Evolutionary conservation across 1,139 yeast species (phyloP), one percentile per base, ranked within the genome.

Genomic region (Nakaseomyces bracarensis): DNA sequence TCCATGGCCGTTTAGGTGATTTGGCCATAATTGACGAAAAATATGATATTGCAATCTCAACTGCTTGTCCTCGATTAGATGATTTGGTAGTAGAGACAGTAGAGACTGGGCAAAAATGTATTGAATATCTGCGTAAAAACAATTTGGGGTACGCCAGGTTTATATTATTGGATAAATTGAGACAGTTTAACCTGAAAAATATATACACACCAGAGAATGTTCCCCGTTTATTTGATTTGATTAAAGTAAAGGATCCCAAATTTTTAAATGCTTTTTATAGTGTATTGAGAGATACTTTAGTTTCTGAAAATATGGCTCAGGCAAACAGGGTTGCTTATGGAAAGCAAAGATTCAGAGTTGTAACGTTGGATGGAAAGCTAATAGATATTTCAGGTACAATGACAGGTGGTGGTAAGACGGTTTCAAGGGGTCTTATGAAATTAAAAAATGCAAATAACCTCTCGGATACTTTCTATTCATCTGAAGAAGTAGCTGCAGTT

Each of bases 331-430:
- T 91, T 30, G 97, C 98, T 0, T 91, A 82, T 66, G 95, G 96
- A 1, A 59, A 63, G n/a, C 76, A 71, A 48, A 69, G 95, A 48
- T 85, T 78, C 72, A 75, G 95, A 55, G 97, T 89, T 10, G 98
- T 93, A 0, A 86, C 98, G 0, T 64, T 87, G 13, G 95, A 85
- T 62, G 99, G 99, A 23, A 83, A 86, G 53, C 69, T 91, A 26
- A 91, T 93, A 44, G 97, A 89, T 57, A 78, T 82, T n/a, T 83
- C 95, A 2, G 99, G 99, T 63, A 84, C 97, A 1, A 82, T 93
- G 82, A 79, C 94, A 40, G 99, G 99, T 55, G 99, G 99, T 64
- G 97, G 97, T 42, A 75, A 73, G 38, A 68, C 72, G 37, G 77
- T 75, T 13, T 71, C 75, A 13, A 60, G 57, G 34, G 71, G 71